phyloP scores from a whole-genome alignment of 148 eudicot genomes.

The Rhododendron henanense region DNA sequence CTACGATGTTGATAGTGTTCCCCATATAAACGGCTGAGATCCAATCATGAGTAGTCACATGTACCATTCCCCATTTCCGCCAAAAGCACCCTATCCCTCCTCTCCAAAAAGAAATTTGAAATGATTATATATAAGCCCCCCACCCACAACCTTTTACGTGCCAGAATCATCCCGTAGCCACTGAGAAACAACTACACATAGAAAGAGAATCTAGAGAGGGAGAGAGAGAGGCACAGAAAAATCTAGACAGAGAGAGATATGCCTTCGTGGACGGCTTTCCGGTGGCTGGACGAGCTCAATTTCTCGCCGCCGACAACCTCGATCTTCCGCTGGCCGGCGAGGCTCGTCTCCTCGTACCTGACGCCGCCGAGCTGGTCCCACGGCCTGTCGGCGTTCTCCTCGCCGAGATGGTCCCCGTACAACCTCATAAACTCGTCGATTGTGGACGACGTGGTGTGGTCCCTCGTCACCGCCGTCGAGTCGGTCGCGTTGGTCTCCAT shows the following conservation, averaged over 20 bases:
- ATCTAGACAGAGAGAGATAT: neutral
- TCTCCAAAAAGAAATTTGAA: neutral
- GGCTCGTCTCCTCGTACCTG: constrained; percentile 19
- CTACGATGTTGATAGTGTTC: neutral
- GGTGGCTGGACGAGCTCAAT: constrained; percentile 22
- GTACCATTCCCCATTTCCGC: neutral
- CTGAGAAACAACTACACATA: neutral
- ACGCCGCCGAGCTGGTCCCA: constrained; percentile 6
- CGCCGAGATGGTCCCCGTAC: constrained; percentile 7
- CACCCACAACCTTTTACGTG: neutral
- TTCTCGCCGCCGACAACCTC: constrained; percentile 21
- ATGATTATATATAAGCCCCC: neutral
- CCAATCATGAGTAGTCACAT: neutral
- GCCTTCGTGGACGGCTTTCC: constrained; percentile 13
- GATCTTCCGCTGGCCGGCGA: constrained; percentile 26
- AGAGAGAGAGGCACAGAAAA: neutral
- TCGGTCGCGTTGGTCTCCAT: constrained; percentile 33
- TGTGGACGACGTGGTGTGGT: constrained; percentile 30
- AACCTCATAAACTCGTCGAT: constrained; percentile 19
- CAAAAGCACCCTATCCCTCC: neutral
- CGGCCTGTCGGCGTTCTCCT: neutral
- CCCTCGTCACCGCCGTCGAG: constrained; percentile 34
- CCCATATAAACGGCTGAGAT: neutral
- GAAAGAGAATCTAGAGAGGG: neutral
- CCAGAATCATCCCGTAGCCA: neutral